Evolutionary conservation across 139 green algal genomes (phyloP), one percentile per base, ranked within the genome.

Genomic region (Tetraselmis striata): DNA sequence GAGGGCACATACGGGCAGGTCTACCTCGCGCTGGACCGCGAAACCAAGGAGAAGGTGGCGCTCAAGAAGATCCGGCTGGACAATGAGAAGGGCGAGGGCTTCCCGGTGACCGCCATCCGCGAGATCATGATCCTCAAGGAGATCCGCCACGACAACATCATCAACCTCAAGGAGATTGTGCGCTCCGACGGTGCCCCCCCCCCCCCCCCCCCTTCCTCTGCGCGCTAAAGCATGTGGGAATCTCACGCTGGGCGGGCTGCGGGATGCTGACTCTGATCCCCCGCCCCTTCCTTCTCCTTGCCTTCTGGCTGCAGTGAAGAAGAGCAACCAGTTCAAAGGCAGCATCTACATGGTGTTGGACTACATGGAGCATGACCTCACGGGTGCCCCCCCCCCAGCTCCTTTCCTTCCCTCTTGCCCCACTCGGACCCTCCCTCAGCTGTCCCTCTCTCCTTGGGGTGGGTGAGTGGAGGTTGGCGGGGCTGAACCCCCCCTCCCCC

Each of bases 291-390:
- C 5, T 18, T 67, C 45, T 67, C 45, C 45, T 18, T 67, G 11
- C 18, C 28, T 78, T 30, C 27, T 23, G 18, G 0, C 23, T 80
- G 83, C 89, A 95, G 91, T 90, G 45, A 85, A 92, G 86, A 88
- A 92, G 30, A 88, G 84, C 84, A 98, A 97, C 88, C 92, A 94
- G 77, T 93, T 92, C 83, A 98, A 98, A 86, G 95, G 97, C 30
- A 93, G 88, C 86, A 98, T 99, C 77, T 99, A 98, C 92, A 99
- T 99, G 95, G 95, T 99, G 1, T 99, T 99, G 89, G 97, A 99
- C 85, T 99, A 98, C 88, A 97, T 98, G 85, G 96, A 99, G 79
- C 95, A 98, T 81, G 97, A 99, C 89, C 85, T 99, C 58, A 97
- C 96, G 0, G 97, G 97, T 67, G 45, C 5, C 45, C 5, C 45